Base-by-base conservation (phyloP, 768 basidiomycete genomes). In the Lentinus brumalis region DNA sequence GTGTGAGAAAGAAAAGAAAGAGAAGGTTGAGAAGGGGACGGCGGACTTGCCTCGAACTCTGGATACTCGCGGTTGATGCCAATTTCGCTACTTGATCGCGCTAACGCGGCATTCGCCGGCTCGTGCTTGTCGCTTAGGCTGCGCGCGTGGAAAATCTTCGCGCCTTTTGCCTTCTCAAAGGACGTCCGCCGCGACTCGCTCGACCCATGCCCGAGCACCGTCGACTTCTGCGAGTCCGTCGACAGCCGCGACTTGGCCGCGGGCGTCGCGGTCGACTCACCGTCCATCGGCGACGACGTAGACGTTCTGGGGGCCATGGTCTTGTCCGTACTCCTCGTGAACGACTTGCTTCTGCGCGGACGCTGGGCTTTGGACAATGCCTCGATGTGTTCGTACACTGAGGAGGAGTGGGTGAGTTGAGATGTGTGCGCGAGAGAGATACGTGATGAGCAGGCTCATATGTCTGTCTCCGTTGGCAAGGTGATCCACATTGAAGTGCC, bases 301-400 rank as follows among this genome's bases (percentile, higher is more conserved):
- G 81, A 78, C 58, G 80, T 77, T 60, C 76, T 54, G 16, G 65
- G 67, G 40, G 77, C 76, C 55, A 71, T 72, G 42, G 12, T 32
- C 67, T 76, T 80, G 62, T 87, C 86, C 63, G 68, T 66, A 47
- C 64, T 78, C 46, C 81, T 82, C 71, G 85, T 77, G 70, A 88
- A 77, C 8, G 90, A 91, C 74, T 88, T 89, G 74, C 86, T 89
- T 64, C 87, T 82, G 46, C 86, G 81, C 53, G 82, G 75, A 69
- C 80, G 83, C 16, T 82, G 81, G 40, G 76, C 66, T 68, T 85
- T 85, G 49, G 86, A 84, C 68, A 90, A 76, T 30, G 77, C 73
- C 72, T 91, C 89, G 66, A 94, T 91, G 72, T 91, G 88, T 63
- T 86, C 83, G 74, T 91, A 91, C 46, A 91, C 91, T 92, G 69